Evolutionary conservation across 306 rosid genomes (phyloP), one percentile per base, ranked within the genome.

Genomic region (Pyrus bretschneideri): DNA sequence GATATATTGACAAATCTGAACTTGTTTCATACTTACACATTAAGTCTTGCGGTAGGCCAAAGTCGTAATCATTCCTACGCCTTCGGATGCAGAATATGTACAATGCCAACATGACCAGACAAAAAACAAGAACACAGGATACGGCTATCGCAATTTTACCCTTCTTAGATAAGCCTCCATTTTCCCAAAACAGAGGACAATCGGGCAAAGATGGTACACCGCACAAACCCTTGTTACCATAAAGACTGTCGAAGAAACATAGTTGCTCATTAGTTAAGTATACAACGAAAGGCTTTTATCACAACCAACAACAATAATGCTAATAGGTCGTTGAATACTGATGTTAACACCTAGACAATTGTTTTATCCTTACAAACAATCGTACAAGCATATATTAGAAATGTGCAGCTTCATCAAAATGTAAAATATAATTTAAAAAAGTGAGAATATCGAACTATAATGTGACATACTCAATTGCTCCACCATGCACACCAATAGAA

Each of bases 401-500:
- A 25, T 55, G 51, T 29, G 12, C 13, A 23, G 76, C 69, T 59
- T 55, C 46, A 57, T 57, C 77, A 3, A 57, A 27, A 35, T 14
- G 23, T 67, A 54, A 5, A 67, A 42, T 11, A 67, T 25, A 55
- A 29, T 14, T 38, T 67, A 64, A 46, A 67, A 51, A 71, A 1
- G 62, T 8, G 5, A 22, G 29, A 71, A 68, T 18, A 51, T 70
- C 51, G 11, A 68, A 75, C 55, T 49, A 77, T 71, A 80, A 45
- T 52, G 49, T 31, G 62, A 76, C 97, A 72, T 92, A 95, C 97
- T 95, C 97, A 69, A 95, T 89, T 54, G 90, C 89, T 84, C 99
- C 99, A 49, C 99, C 99, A 58, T 92, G 97, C 84, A 95, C 99
- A 68, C 92, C 97, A 78, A 95, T 69, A 0, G 97, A 95, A 86